Evolutionary conservation across 2,329 filamentous ascomycete genomes (phyloP).

Genomic region (Aspergillus ibericus): DNA sequence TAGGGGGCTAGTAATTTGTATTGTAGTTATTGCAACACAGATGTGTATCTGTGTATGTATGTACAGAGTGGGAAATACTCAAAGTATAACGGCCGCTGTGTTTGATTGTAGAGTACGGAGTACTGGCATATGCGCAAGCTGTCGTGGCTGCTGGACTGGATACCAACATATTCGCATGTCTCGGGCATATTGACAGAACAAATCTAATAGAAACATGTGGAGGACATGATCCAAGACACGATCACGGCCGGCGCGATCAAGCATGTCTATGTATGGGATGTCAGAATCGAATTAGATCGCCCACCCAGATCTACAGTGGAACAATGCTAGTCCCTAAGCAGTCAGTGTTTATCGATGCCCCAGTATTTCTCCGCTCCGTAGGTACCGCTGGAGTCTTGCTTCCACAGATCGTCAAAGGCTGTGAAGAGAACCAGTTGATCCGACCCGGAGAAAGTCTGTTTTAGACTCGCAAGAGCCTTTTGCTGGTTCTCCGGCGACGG

Average conservation of each 20-base stretch:
- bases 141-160: neutral
- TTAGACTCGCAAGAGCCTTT: conserved; percentile 65
- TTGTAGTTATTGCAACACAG: neutral
- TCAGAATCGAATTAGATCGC: neutral
- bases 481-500: conserved; percentile 67
- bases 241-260: neutral
- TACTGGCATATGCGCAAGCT: no score
- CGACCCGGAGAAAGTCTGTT: conserved; percentile 52
- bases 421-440: conserved; percentile 67
- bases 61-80: neutral
- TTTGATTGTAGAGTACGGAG: neutral
- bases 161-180: neutral
- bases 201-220: neutral
- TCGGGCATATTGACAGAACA: neutral
- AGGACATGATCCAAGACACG: neutral
- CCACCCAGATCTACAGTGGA: neutral
- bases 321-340: neutral
- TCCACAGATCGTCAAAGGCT: conserved; percentile 79
- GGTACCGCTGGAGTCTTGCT: conserved; percentile 61
- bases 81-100: neutral
- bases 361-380: conserved; percentile 75
- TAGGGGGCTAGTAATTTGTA: no score
- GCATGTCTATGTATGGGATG: neutral
- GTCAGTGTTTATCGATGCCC: conserved; percentile 54
- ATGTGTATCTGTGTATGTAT: neutral